Base-by-base conservation (phyloP, 768 basidiomycete species). In the Rhodotorula graminis region DNA sequence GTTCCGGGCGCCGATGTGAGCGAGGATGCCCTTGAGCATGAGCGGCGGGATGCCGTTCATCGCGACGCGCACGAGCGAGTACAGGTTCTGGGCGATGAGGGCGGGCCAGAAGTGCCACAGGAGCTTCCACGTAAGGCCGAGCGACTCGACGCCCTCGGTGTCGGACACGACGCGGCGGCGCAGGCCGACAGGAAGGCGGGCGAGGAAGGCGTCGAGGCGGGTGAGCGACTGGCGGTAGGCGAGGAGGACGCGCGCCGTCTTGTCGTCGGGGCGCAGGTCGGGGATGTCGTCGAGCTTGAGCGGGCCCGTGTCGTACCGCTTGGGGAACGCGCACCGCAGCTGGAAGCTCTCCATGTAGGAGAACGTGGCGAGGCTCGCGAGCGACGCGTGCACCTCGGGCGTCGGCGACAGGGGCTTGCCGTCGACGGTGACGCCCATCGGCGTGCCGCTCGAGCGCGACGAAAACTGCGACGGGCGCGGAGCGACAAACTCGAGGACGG, bases 11-110 rank as follows among this genome's bases (percentile, higher is more conserved):
- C 77, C 80, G 65, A 83, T 77, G 66, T 78, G 81, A 47, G 79
- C 65, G 11, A 84, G 75, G 33, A 84, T 73, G 0, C 80, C 76
- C 55, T 82, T 80, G 47, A 83, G 78, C 53, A 81, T 81, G 19
- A 80, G 71, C 2, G 83, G 81, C 21, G 82, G 81, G n/a, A 82
- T 76, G 61, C 81, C 82, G 65, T 79, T 75, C 29, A 82, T 68
- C 19, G 72, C 72, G 67, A 82, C 80, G 57, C 78, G 80, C n/a
- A 80, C 18, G 46, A 75, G 62, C 2, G 71, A 50, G 63, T 68
- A 79, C 31, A 73, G 8, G 57, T 73, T 64, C 31, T 73, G 72
- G 10, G 55, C 52, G 46, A 69, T 52, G 33, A 77, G 61, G 12
- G 46, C 65, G 10, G 40, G 50, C 9, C 44, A 42, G 63, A 74